Percentiles rank a stretch among this genome's conserved stretches.
phyloP scores from a whole-genome alignment of 176 grass and related monocot species.

The Oryza officinalis region DNA sequence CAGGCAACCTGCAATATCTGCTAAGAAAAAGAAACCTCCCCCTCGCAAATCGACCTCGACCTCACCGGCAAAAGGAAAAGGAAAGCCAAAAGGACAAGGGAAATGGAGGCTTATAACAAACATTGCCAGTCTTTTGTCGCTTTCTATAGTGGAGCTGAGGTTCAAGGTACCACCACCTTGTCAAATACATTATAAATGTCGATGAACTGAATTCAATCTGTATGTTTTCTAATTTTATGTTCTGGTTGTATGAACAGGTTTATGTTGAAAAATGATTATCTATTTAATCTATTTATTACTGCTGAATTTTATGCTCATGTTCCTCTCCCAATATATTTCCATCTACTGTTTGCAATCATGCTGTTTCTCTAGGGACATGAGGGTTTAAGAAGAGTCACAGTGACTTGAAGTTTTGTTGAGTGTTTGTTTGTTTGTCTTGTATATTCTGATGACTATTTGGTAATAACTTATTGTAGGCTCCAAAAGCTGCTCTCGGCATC shows the following conservation, averaged over 20 bases:
- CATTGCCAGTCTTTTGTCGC: constrained; percentile 56
- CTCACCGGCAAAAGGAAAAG: constrained; percentile 48
- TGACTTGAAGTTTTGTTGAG: constrained; percentile 10
- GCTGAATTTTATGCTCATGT: constrained; percentile 22
- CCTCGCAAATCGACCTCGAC: constrained; percentile 44
- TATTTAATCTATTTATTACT: background rate
- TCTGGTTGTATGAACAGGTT: background rate
- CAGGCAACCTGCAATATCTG: constrained; percentile 54
- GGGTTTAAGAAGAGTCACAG: background rate
- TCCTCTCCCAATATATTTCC: background rate
- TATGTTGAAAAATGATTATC: background rate
- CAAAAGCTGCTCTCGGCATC: constrained; percentile 74
- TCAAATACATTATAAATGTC: background rate
- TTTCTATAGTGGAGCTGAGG: constrained; percentile 70
- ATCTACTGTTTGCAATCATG: constrained; percentile 9
- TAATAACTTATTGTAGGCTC: constrained; percentile 58
- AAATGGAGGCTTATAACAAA: constrained; percentile 69
- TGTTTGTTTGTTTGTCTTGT: constrained; percentile 1
- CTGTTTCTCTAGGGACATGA: background rate
- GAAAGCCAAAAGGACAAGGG: constrained; percentile 47
- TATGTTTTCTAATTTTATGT: constrained; percentile 4
- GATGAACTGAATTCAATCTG: constrained; percentile 20
- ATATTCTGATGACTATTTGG: constrained; percentile 22
- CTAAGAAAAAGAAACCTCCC: constrained; percentile 64
- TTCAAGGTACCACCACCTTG: constrained; percentile 64